These are phyloP conservation scores for Strobilomyces dryophilus DNA, from an alignment of 768 basidiomycete genomes.

Conservation along the genomic window DNA sequence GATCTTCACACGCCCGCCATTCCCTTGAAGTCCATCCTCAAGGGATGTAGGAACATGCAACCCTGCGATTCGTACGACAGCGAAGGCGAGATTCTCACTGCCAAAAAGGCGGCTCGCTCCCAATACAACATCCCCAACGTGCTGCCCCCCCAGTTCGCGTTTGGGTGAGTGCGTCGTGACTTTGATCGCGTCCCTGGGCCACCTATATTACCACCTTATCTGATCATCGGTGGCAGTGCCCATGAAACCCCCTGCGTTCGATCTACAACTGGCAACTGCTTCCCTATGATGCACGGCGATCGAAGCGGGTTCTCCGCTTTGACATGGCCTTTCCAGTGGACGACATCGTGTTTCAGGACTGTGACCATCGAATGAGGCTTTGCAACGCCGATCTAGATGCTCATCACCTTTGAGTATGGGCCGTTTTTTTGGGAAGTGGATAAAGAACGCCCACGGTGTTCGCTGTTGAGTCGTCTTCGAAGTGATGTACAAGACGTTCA, in stretches of 20 bases:
- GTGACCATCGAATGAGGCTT: conserved; percentile 25
- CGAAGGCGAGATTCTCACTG: conserved; percentile 23
- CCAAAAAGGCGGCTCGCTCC: conserved; percentile 20
- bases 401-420: conserved; percentile 39
- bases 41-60: conserved; percentile 15
- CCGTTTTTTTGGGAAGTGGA: conserved; percentile 38
- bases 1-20: conserved; percentile 18
- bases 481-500: conserved; percentile 53
- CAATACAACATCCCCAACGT: conserved; percentile 22
- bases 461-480: conserved; percentile 56
- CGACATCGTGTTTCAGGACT: conserved; percentile 21
- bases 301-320: conserved; percentile 41
- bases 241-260: conserved; percentile 38
- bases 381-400: conserved; percentile 46
- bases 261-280: conserved; percentile 50
- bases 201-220: conserved; percentile 21
- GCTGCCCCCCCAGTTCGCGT: conserved; percentile 21
- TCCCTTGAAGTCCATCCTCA: conserved; percentile 30
- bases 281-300: conserved; percentile 33
- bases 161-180: conserved; percentile 19
- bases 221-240: conserved; percentile 30
- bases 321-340: conserved; percentile 47
- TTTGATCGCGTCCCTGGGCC: neutral
- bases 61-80: conserved; percentile 26
- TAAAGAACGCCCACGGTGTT: conserved; percentile 42